phyloP scores from a whole-genome alignment of 768 basidiomycete species.

The Tricholoma saponaceum region DNA sequence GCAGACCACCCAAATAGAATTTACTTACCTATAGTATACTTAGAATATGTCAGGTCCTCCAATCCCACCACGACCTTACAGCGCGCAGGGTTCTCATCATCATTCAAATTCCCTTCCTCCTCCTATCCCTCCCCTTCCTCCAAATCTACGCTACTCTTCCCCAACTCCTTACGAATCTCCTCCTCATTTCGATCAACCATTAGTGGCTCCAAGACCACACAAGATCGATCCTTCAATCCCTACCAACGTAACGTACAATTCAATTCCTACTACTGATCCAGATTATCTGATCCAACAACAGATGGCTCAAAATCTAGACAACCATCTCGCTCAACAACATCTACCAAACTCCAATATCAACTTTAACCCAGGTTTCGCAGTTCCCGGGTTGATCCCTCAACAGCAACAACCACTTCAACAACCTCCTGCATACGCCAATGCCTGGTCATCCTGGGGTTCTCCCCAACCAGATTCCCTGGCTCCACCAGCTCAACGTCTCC shows the following conservation, averaged over 20 bases:
- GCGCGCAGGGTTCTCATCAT: slow-evolving; percentile 8
- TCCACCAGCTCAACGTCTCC: slow-evolving; percentile 10
- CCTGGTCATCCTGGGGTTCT: too few species aligned
- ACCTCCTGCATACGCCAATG: too few species aligned
- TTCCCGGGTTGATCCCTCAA: slow-evolving; percentile 14
- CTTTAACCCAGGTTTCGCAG: slow-evolving; percentile 23
- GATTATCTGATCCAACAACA: slow-evolving; percentile 24
- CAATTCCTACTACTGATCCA: neutral
- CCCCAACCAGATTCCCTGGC: too few species aligned
- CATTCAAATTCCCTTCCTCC: slow-evolving; percentile 13
- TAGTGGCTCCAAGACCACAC: slow-evolving; percentile 66
- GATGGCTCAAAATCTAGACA: slow-evolving; percentile 65
- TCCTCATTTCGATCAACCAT: slow-evolving; percentile 50
- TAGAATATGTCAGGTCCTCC: slow-evolving; percentile 24
- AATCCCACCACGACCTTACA: slow-evolving; percentile 27
- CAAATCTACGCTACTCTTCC: slow-evolving; percentile 11
- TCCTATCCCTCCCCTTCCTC: slow-evolving; percentile 28
- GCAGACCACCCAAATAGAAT: too few species aligned
- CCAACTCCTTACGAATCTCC: slow-evolving; percentile 31
- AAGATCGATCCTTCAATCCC: slow-evolving; percentile 57
- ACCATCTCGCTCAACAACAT: slow-evolving; percentile 42
- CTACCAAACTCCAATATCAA: slow-evolving; percentile 18
- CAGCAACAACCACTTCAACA: slow-evolving; percentile 10
- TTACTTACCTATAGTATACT: too few species aligned
- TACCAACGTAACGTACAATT: slow-evolving; percentile 45